Evolutionary conservation across 2,329 filamentous ascomycete species (phyloP), one percentile per base, ranked within the genome.

Genomic region (Herpomyces periplanetae): DNA sequence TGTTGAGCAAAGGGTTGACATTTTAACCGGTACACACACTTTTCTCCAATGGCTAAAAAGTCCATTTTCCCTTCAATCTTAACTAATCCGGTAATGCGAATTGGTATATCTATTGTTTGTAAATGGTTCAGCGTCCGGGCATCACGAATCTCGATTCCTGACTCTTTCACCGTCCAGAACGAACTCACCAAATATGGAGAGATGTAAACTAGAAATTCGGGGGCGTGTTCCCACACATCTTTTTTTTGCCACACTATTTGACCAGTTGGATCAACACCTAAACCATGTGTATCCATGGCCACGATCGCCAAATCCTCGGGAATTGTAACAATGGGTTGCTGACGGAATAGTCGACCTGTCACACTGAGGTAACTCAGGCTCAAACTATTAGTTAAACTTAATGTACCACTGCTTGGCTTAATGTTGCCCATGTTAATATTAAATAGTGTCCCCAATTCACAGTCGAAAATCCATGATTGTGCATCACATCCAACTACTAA

Each of bases 331-430:
- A 96, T 47, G 4, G 80, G 84, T 31, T 68, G 84, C 2, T 80
- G 75, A n/a, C n/a, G n/a, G n/a, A n/a, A n/a, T n/a, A n/a, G n/a
- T n/a, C n/a, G n/a, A n/a, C n/a, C n/a, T n/a, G n/a, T n/a, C 21
- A 75, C 68, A 1, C 75, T 75, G 52, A 91, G 85, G 33, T 91
- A 91, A 17, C 73, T 71, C 69, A 91, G 88, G n/a, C n/a, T n/a
- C n/a, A n/a, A n/a, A n/a, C n/a, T n/a, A n/a, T n/a, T n/a, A n/a
- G n/a, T n/a, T n/a, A n/a, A n/a, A n/a, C n/a, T n/a, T n/a, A n/a
- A n/a, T n/a, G n/a, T n/a, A 18, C 69, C 66, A 4, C 62, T 64
- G 21, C 60, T 64, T 5, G 10, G 5, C 23, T 62, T 64, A 25
- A 75, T 60, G 2, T 68, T 64, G 4, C 69, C 69, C 27, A 88